Evolutionary conservation across 2,329 filamentous ascomycete species (phyloP), one percentile per base, ranked within the genome.

Genomic region (Paecilomyces formosus): DNA sequence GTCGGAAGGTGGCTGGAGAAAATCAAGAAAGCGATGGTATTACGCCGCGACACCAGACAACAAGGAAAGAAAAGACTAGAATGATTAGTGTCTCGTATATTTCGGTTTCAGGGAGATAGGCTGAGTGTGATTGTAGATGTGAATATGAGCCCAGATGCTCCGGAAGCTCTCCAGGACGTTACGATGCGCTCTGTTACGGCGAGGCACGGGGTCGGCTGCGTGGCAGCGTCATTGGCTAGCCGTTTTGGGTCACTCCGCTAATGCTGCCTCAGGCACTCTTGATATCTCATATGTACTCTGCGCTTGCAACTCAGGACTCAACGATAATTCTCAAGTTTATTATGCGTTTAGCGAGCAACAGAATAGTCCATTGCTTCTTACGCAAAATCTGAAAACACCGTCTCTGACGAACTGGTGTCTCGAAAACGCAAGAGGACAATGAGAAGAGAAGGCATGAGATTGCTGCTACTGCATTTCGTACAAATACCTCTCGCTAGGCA

Each of bases 1-100:
- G 56, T 31, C 55, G 49, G 39, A 55, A 24, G 56, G 54, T 28
- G 45, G 28, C 56, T 28, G 28, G 54, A 50, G 11, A 52, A 52
- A 52, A 22, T 45, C 15, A 8, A 18, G 39, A n/a, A 18, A 45
- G 15, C 39, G 39, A 45, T 7, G n/a, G n/a, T 45, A 45, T 45
- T n/a, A n/a, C 15, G 18, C 39, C n/a, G 39, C 39, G 39, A 45
- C 39, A 45, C 15, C 8, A 18, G 39, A 45, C n/a, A 8, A 18
- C 18, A 45, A 18, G 39, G 39, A 21, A 21, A 18, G 15, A 4
- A 15, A 21, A 18, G 39, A 8, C 18, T 8, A 18, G 18, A 9
- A 8, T n/a, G n/a, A 45, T 45, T 8, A 9, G 9, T 45, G 1
- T 8, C 39, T 15, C 2, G 13, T 45, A 11, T 15, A 45, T 18